These are phyloP conservation scores for Albugo laibachii DNA, from an alignment of 352 stramenopile species.

Conservation along the genomic window DNA sequence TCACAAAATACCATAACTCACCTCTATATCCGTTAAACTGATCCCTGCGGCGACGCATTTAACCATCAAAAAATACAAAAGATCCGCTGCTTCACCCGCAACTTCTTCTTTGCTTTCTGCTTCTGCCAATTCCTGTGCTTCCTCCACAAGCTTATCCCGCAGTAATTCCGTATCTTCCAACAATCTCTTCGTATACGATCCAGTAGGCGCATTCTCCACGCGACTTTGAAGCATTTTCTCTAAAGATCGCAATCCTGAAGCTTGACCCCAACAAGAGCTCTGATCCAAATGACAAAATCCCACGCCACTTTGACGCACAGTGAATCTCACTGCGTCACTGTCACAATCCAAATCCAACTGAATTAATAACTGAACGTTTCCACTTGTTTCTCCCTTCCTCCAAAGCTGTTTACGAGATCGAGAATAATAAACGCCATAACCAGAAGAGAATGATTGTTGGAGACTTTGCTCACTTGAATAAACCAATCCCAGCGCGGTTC, in stretches of 20 bases:
- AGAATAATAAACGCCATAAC: slow-evolving; percentile 89
- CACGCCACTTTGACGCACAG: slow-evolving; percentile 68
- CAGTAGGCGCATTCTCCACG: slow-evolving; percentile 70
- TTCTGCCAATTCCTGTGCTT: slow-evolving; percentile 87
- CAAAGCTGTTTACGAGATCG: slow-evolving; percentile 80
- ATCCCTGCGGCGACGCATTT: slow-evolving; percentile 81
- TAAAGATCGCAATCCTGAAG: slow-evolving; percentile 74
- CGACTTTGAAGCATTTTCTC: slow-evolving; percentile 76
- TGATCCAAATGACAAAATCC: slow-evolving; percentile 81
- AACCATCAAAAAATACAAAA: slow-evolving; percentile 94
- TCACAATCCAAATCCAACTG: slow-evolving; percentile 90
- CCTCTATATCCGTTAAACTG: slow-evolving; percentile 83
- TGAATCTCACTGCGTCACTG: slow-evolving; percentile 89
- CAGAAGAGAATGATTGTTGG: slow-evolving; percentile 65
- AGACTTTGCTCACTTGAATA: slow-evolving; percentile 90
- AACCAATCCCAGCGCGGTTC: slow-evolving; percentile 82
- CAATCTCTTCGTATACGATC: slow-evolving; percentile 91
- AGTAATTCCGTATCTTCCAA: slow-evolving; percentile 86
- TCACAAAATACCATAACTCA: slow-evolving; percentile 7
- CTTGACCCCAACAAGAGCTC: slow-evolving; percentile 85
- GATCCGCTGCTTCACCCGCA: slow-evolving; percentile 86
- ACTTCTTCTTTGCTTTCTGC: slow-evolving; percentile 74
- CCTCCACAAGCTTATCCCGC: slow-evolving; percentile 92
- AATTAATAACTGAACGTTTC: slow-evolving; percentile 85
- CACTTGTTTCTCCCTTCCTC: slow-evolving; percentile 92